A percentile compares a stretch with the other conserved stretches of the same genome.
These are phyloP conservation scores for Podospora sp. DNA, from an alignment of 495 filamentous ascomycete genomes.

Conservation along the genomic window DNA sequence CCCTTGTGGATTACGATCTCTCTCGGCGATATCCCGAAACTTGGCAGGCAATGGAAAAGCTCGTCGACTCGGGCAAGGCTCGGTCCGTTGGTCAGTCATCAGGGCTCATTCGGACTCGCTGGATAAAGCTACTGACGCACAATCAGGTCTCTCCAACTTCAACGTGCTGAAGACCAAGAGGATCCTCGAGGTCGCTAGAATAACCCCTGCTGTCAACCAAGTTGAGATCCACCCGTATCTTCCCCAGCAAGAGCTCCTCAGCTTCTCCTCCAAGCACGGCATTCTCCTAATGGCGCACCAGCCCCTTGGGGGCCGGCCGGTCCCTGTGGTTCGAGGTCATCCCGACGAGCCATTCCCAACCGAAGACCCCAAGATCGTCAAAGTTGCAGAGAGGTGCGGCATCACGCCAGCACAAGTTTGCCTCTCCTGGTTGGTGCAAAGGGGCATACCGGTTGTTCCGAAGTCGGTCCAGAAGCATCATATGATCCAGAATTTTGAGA, in stretches of 20 bases:
- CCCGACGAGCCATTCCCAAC: constrained; percentile 35
- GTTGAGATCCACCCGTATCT: constrained; percentile 47
- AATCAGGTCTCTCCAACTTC: constrained; percentile 43
- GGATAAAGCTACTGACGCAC: neutral
- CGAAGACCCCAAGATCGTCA: constrained; percentile 35
- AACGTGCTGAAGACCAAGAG: constrained; percentile 37
- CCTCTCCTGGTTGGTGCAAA: constrained; percentile 40
- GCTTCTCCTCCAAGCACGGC: constrained; percentile 54
- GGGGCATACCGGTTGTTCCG: constrained; percentile 36
- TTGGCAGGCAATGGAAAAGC: constrained; percentile 43
- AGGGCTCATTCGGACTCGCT: neutral
- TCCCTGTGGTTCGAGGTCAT: constrained; percentile 32
- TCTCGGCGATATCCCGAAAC: constrained; percentile 36
- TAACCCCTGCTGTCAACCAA: constrained; percentile 44
- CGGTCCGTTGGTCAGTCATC: constrained; percentile 38
- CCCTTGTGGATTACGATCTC: constrained; percentile 38
- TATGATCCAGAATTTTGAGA: constrained; percentile 48
- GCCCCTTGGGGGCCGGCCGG: constrained; percentile 55
- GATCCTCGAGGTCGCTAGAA: constrained; percentile 34
- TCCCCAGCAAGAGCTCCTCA: constrained; percentile 52
- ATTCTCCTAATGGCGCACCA: constrained; percentile 69
- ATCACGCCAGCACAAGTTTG: constrained; percentile 44
- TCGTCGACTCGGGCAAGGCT: constrained; percentile 37
- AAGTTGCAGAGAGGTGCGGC: constrained; percentile 27
- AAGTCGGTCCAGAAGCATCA: constrained; percentile 61